A percentile compares a stretch with the other conserved stretches of the same genome.
Evolutionary conservation across 1,284 basidiomycete species (phyloP).

Genomic region (Pholiota adiposa): DNA sequence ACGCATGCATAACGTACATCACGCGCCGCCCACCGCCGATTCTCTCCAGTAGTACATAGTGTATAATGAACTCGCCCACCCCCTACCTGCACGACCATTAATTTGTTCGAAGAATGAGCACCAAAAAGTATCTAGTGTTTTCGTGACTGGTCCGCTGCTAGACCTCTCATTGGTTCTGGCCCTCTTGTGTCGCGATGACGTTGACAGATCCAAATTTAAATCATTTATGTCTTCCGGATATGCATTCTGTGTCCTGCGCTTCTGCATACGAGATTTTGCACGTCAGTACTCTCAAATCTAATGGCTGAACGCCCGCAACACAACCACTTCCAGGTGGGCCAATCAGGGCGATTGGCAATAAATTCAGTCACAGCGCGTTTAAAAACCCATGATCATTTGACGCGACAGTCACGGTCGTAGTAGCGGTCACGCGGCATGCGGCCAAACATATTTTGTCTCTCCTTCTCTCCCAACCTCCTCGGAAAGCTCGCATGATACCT

Average conservation of each 20-base stretch:
- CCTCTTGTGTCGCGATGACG: too few species aligned
- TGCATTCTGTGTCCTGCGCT: too few species aligned
- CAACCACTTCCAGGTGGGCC: too few species aligned
- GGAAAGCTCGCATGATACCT: constrained; percentile 6
- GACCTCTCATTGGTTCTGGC: background rate
- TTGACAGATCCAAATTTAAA: too few species aligned
- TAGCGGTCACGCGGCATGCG: constrained; percentile 14
- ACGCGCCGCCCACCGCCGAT: background rate
- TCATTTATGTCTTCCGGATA: too few species aligned
- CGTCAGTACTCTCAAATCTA: too few species aligned
- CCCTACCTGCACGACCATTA: background rate
- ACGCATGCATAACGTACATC: constrained; percentile 1
- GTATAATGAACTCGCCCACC: constrained; percentile 16
- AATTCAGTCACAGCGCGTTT: background rate
- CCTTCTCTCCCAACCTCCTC: background rate
- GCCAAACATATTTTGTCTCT: constrained; percentile 1
- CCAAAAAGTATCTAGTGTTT: background rate
- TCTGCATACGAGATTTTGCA: too few species aligned
- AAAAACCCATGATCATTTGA: background rate
- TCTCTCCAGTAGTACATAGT: constrained; percentile 17
- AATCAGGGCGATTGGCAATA: too few species aligned
- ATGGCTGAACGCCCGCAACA: too few species aligned
- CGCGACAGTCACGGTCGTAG: constrained; percentile 17
- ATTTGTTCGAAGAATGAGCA: background rate
- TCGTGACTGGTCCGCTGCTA: too few species aligned